A percentile compares a stretch with the other conserved stretches of the same genome.
phyloP scores from a whole-genome alignment of 129 eudicot species.

The Apium graveolens region DNA sequence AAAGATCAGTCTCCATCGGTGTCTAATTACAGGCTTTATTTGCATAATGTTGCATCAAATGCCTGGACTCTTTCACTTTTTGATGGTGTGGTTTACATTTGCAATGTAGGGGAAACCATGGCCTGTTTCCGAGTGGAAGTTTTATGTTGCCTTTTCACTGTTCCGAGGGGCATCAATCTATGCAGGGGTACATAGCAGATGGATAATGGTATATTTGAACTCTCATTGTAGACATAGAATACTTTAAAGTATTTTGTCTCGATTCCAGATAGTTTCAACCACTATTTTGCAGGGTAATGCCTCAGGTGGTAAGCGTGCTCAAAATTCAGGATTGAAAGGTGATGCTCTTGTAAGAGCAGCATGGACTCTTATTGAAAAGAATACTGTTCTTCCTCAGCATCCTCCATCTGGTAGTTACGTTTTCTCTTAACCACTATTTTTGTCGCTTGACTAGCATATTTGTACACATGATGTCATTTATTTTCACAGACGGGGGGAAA shows the following conservation, averaged over 20 bases:
- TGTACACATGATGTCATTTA: background rate
- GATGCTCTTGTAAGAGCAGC: constrained; percentile 63
- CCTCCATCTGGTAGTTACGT: constrained; percentile 59
- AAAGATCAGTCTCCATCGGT: background rate
- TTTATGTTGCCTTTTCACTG: constrained; percentile 84
- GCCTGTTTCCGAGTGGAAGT: constrained; percentile 88
- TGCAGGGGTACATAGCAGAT: constrained; percentile 90
- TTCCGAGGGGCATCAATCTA: constrained; percentile 95
- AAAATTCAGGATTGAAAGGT: constrained; percentile 57
- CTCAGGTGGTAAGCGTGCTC: constrained; percentile 89
- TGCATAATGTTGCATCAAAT: background rate
- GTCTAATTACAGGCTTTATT: background rate
- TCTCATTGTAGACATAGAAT: constrained; percentile 6
- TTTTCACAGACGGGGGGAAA: background rate
- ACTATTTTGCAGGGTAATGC: constrained; percentile 71
- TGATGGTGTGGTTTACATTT: constrained; percentile 7
- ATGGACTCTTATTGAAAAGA: constrained; percentile 61
- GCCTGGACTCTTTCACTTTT: background rate
- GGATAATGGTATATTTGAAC: constrained; percentile 53
- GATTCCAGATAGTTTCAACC: background rate
- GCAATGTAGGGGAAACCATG: constrained; percentile 76
- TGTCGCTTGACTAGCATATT: background rate
- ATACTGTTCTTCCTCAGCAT: constrained; percentile 60
- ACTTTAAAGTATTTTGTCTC: background rate
- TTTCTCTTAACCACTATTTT: constrained; percentile 1